phyloP scores from a whole-genome alignment of 371 early-diverging fungal genomes.

The Mortierella sp. region DNA sequence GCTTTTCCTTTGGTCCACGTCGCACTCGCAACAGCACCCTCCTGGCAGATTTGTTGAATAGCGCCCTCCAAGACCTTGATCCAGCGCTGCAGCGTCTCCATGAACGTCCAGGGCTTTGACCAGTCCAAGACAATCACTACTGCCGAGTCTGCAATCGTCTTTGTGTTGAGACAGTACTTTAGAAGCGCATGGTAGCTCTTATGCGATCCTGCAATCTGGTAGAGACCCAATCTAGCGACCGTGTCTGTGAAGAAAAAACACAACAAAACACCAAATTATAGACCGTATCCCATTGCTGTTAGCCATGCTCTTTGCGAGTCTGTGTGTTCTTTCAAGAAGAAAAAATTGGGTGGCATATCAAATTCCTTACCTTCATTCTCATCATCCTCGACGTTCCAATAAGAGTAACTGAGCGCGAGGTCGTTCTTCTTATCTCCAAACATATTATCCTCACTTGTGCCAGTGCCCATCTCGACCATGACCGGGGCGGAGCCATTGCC shows the following conservation, averaged over 20 bases:
- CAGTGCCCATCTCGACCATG: constrained; percentile 62
- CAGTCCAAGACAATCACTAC: constrained; percentile 91
- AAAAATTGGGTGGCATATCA: no score
- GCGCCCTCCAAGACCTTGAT: constrained; percentile 76
- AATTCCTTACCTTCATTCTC: constrained; percentile 79
- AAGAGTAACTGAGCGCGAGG: constrained; percentile 86
- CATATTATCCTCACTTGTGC: constrained; percentile 45
- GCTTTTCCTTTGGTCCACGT: constrained; percentile 76
- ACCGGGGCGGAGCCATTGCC: constrained; percentile 62
- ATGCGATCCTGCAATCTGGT: constrained; percentile 84
- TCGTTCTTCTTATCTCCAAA: constrained; percentile 70
- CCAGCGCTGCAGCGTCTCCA: constrained; percentile 87
- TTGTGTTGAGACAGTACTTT: constrained; percentile 77
- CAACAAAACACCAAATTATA: no score
- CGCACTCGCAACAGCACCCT: constrained; percentile 60
- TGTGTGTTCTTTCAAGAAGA: no score
- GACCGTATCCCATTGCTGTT: not conserved
- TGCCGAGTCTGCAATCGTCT: constrained; percentile 72
- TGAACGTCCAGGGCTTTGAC: constrained; percentile 91
- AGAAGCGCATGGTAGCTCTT: constrained; percentile 80
- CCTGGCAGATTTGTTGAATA: constrained; percentile 69
- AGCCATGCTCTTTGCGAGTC: constrained; percentile 2
- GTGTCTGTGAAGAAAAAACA: constrained; percentile 59
- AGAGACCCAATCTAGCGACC: constrained; percentile 87
- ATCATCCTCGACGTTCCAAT: constrained; percentile 84